phyloP scores from a whole-genome alignment of 2,329 filamentous ascomycete genomes.

The Alternaria arborescens region DNA sequence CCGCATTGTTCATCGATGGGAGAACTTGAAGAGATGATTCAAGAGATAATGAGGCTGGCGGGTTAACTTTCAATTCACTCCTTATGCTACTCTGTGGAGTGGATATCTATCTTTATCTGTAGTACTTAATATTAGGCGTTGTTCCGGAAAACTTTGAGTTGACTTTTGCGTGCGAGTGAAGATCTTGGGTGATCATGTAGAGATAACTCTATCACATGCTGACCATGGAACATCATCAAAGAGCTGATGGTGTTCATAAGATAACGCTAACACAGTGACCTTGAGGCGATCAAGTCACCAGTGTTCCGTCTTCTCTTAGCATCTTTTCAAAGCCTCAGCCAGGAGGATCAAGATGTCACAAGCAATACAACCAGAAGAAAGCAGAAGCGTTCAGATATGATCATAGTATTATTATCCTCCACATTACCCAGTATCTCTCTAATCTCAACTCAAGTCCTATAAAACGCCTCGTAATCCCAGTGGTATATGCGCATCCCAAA shows the following conservation, averaged over 20 bases:
- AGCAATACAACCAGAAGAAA: not conserved
- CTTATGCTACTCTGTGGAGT: not conserved
- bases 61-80: not conserved
- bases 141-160: not conserved
- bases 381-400: not conserved
- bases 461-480: slow-evolving; percentile 2
- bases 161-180: not conserved
- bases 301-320: not conserved
- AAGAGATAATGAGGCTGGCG: not conserved
- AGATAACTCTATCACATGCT: too few species aligned
- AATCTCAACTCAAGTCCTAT: not conserved
- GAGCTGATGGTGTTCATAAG: accelerated
- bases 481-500: slow-evolving; percentile 16
- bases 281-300: not conserved
- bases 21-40: not conserved
- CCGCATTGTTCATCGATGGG: not conserved
- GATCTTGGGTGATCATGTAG: not conserved
- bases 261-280: accelerated
- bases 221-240: accelerated
- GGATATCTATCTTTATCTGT: not conserved
- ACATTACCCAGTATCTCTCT: not conserved
- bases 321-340: not conserved
- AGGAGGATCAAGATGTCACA: not conserved
- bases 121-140: not conserved
- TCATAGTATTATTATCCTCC: not conserved